Base-by-base conservation (phyloP, 176 grass and related monocot species). In the Tillandsia leiboldiana region DNA sequence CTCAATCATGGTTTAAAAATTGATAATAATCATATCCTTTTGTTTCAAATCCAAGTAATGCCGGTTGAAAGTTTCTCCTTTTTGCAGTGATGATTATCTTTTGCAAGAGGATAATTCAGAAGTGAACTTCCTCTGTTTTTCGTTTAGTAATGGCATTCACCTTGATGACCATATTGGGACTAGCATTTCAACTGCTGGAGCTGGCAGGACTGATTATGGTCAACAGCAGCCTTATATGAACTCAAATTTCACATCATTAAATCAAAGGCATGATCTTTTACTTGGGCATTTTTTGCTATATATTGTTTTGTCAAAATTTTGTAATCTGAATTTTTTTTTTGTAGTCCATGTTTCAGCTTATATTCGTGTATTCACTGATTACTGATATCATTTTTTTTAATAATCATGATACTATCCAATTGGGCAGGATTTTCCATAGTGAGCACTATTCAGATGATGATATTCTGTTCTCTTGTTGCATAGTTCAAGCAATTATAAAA, bases 31-130 rank as follows among this genome's bases (percentile, higher is more conserved):
- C 22, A 20, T 7, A 61, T 18, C 13, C 15, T 61, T 59, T 15
- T 20, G 2, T 18, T 61, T 20, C 15, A 61, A 18, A 61, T 61
- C 56, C 56, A 81, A 1, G 27, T 2, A 63, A 28, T 63, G 29
- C 50, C 23, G 29, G 67, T 8, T 54, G 48, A 67, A 53, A 47
- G 47, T 22, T 73, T n/a, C 66, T 74, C 10, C 84, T 53, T 54
- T 85, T 49, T 75, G 70, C 77, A 99, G 95, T 72, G 95, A 99
- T 11, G 90, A 99, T 67, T 90, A 73, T 13, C 84, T 99, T 76
- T 79, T 99, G 70, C 90, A 99, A 94, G 89, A 90, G 64, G 87
- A 90, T 75, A 83, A 65, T 72, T 79, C 80, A 57, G 78, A 81
- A 13, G 26, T 57, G 29, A 80, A 67, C 24, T 53, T 13, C 9